Evolutionary conservation across 2,329 filamentous ascomycete genomes (phyloP), one percentile per base, ranked within the genome.

Genomic region (Apiospora sp.): DNA sequence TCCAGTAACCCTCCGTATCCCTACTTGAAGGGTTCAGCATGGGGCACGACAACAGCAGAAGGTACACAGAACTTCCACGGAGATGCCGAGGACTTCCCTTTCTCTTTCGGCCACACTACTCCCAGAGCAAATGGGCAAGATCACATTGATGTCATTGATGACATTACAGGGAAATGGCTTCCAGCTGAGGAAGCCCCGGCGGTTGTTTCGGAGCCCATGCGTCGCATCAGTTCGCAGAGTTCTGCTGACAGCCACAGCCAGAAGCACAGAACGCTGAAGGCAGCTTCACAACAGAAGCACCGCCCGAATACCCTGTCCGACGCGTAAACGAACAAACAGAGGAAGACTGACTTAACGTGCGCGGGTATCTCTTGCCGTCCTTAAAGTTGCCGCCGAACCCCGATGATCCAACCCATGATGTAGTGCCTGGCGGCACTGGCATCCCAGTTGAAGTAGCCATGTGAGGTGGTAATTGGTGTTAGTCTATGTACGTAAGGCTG

Each of bases 31-130:
- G 85, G 87, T 84, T 84, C 87, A 80, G 83, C 86, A 79, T 90
- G 88, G 88, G 88, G 86, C 77, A 80, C 86, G 79, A 83, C 87
- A 84, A 83, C 83, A 84, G 88, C 83, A 84, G 88, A 90, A 87
- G 87, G 87, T 79, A 78, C 87, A 88, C 88, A 90, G 86, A 88
- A 87, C 87, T 88, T 89, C 81, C 84, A 84, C 78, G 86, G 85
- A 85, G 87, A 90, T 75, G 77, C 84, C 78, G 88, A 89, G 83
- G 88, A 89, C 72, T 88, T 84, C 81, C 81, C 86, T 78, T 87
- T 86, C 81, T 84, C 85, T 78, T 87, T 87, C 81, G 87, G 86
- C 80, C 87, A 89, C 75, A 86, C 85, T 79, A 88, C 87, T 72
- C 86, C 88, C 78, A 83, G 85, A 85, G 86, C 82, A 84, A 77